A percentile compares a stretch with the other conserved stretches of the same genome.
phyloP scores from a whole-genome alignment of 1,284 basidiomycete genomes.

The Ustilago curta region DNA sequence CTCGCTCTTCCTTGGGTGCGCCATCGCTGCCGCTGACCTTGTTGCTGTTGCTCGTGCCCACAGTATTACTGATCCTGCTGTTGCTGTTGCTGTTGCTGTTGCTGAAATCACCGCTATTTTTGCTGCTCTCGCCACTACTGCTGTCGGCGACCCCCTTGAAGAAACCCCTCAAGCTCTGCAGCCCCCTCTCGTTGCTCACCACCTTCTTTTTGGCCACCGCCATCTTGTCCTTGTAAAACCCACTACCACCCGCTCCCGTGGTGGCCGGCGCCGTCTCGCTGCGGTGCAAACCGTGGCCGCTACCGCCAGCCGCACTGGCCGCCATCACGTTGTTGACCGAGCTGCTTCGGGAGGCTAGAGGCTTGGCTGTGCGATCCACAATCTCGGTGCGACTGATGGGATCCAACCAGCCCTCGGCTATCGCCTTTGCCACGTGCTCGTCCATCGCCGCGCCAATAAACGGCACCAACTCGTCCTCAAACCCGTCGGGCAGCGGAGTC shows the following conservation, averaged over 20 bases:
- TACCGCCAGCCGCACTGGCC: neutral
- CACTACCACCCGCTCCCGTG: neutral
- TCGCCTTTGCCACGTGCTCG: slow-evolving; percentile 71
- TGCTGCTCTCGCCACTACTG: neutral
- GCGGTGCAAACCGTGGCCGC: slow-evolving; percentile 6
- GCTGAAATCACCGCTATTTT: neutral
- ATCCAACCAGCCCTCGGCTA: slow-evolving; percentile 82
- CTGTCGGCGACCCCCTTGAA: slow-evolving; percentile 15
- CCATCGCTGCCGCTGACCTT: neutral
- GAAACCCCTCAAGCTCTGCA: slow-evolving; percentile 50
- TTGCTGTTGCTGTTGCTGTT: neutral
- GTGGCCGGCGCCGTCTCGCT: slow-evolving; percentile 30
- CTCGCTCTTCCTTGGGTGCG: slow-evolving; percentile 8
- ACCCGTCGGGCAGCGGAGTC: slow-evolving; percentile 58
- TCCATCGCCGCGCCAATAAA: slow-evolving; percentile 62
- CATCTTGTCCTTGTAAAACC: slow-evolving; percentile 24
- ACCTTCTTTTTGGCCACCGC: slow-evolving; percentile 32
- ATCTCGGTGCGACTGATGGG: slow-evolving; percentile 81
- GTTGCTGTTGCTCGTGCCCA: neutral
- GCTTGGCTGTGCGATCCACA: slow-evolving; percentile 32
- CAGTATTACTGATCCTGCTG: neutral
- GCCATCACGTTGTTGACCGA: slow-evolving; percentile 18
- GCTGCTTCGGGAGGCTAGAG: slow-evolving; percentile 17
- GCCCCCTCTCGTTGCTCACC: slow-evolving; percentile 33
- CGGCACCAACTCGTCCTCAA: slow-evolving; percentile 46